Base-by-base conservation (phyloP, 2,329 filamentous ascomycete species). In the Monilinia vaccinii-corymbosi region DNA sequence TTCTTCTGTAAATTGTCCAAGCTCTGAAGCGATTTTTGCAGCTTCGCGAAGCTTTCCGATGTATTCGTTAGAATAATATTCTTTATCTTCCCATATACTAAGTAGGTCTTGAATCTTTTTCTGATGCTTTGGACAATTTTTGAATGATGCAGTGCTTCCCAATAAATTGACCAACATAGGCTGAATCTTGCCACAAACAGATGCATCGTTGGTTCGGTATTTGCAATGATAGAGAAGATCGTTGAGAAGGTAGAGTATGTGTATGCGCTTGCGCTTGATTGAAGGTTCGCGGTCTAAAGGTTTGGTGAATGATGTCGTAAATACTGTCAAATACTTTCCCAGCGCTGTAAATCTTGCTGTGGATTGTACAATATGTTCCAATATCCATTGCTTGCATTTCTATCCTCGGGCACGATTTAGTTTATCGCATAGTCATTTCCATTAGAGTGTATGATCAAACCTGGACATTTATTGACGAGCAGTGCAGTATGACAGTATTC, bases 351-450 rank as follows among this genome's bases (percentile, higher is more conserved):
- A 80, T 68, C 91, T 85, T 66, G 80, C 77, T 60, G 81, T 73
- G 62, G 90, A 94, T 61, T 81, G 80, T 68, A 83, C 79, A 71
- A 93, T 78, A 76, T 91, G 83, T 68, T 81, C 80, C 71, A 91
- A 75, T 69, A 93, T 86, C 90, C 90, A 96, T 75, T 82, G 79
- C 81, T 92, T 96, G 81, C 89, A 92, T 79, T 84, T 88, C 91
- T 96, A 83, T 76, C 65, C 68, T 71, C 70, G 65, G 61, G 67
- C 66, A 73, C 66, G 64, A 68, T 74, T 73, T 73, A 72, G 72
- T 69, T 36, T 68, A 72, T 72, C 70, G 65, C 62, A 62, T 68
- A 60, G 67, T 67, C 56, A 66, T 56, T 66, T 61, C 62, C 61
- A 65, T 64, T 63, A 71, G 69, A 70, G 64, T 71, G 67, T 70